Base-by-base conservation (phyloP, 2,329 filamentous ascomycete species). In the Aureobasidium pullulans region DNA sequence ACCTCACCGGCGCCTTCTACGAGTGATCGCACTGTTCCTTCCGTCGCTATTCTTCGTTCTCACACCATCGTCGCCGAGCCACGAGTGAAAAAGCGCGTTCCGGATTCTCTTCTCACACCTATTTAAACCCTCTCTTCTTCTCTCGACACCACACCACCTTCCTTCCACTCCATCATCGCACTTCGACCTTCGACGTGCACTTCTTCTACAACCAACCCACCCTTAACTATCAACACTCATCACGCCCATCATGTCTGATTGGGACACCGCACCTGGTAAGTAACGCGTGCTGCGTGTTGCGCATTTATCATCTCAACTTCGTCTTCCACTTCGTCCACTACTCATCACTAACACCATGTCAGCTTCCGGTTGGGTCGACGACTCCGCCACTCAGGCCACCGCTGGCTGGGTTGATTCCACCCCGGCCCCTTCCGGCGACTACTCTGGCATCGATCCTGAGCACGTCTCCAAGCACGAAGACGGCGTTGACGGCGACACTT, bases 401-500 rank as follows among this genome's bases (percentile, higher is more conserved):
- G 31, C 39, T 6, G 39, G 19, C 2, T 52, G 37, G 44, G 39
- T 50, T 3, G 56, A 59, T 1, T 16, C 8, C 36, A 49, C 44
- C 10, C 23, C 56, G 23, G 32, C 9, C 23, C 4, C 32, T 9
- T 37, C 23, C 16, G 29, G 7, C 6, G 46, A 8, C 1, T 59
- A 32, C 46, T 10, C 40, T 1, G 37, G 56, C 56, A 53, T 59
- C 9, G 28, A 16, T 1, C 16, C 39, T 6, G 57, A 59, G 13
- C 15, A 37, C 3, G 15, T 59, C 40, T 59, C 57, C 8, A 59
- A 59, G 57, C 57, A 59, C 37, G 57, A 39, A 4, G 56, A 10
- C 43, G 70, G 66, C 36, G 63, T 50, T 32, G 64, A 36, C 16
- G 67, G 62, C 29, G 56, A 53, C 40, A 59, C 42, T 37, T 78